phyloP scores from a whole-genome alignment of 148 eudicot species.

The Silene conica region DNA sequence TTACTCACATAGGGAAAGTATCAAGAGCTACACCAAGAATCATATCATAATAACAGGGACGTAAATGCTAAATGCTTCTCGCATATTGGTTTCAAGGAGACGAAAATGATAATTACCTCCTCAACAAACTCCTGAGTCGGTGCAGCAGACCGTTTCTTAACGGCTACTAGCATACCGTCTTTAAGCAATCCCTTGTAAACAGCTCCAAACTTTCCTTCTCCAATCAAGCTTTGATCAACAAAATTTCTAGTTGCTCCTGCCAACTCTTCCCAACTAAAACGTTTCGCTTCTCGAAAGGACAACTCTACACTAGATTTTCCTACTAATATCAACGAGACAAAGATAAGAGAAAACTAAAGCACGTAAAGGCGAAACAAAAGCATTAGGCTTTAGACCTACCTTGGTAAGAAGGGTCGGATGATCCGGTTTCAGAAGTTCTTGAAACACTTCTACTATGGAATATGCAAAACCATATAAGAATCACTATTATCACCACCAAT shows the following conservation, averaged over 20 bases:
- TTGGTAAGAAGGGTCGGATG: constrained; percentile 84
- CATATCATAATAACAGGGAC: not conserved
- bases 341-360: not conserved
- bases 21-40: not conserved
- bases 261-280: constrained; percentile 70
- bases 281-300: constrained; percentile 69
- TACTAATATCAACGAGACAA: constrained; percentile 26
- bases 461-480: constrained; percentile 61
- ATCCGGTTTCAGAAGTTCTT: constrained; percentile 85
- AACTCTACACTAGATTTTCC: constrained; percentile 63
- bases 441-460: constrained; percentile 45
- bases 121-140: constrained; percentile 78
- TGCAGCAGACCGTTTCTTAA: constrained; percentile 62
- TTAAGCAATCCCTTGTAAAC: constrained; percentile 89
- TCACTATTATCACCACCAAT: constrained; percentile 48
- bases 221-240: constrained; percentile 69
- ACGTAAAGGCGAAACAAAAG: not conserved
- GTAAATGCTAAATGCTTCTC: too few relatives aligned
- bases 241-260: constrained; percentile 68
- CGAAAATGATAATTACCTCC: constrained; percentile 54
- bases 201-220: constrained; percentile 92
- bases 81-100: not conserved
- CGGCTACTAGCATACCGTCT: constrained; percentile 91
- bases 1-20: too few relatives aligned
- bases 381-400: constrained; percentile 33